phyloP scores from a whole-genome alignment of 2,329 filamentous ascomycete species.

The Trichophyton benhamiae region DNA sequence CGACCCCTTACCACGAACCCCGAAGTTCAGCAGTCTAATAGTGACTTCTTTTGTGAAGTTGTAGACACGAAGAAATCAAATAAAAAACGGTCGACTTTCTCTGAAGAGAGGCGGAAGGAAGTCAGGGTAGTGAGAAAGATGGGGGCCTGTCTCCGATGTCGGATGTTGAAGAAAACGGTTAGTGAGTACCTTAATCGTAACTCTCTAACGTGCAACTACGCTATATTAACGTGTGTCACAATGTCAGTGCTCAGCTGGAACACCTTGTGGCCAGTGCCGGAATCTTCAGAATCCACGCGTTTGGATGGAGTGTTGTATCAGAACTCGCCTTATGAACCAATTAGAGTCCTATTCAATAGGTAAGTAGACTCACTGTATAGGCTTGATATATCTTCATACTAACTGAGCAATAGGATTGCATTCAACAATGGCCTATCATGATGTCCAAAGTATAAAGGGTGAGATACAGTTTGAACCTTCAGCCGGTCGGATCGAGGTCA shows the following conservation, averaged over 20 bases:
- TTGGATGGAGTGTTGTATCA: conserved; percentile 49
- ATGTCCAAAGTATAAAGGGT: conserved; percentile 37
- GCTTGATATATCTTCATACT: not conserved
- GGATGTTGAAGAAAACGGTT: conserved; percentile 52
- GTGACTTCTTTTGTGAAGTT: conserved; percentile 27
- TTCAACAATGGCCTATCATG: conserved; percentile 40
- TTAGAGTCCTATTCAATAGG: conserved; percentile 46
- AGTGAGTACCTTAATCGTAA: conserved; percentile 5
- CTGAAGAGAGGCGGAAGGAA: conserved; percentile 44
- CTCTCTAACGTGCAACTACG: not conserved
- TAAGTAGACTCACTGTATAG: conserved; percentile 15
- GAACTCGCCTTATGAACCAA: conserved; percentile 46
- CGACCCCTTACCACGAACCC: conserved; percentile 35
- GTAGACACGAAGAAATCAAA: conserved; percentile 27
- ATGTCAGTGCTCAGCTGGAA: conserved; percentile 44
- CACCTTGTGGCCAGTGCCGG: conserved; percentile 46
- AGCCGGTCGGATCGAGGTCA: conserved; percentile 43
- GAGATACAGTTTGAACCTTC: conserved; percentile 38
- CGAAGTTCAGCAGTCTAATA: conserved; percentile 19
- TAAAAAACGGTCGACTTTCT: conserved; percentile 43
- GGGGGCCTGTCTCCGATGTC: conserved; percentile 50
- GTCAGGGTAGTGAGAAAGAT: conserved; percentile 48
- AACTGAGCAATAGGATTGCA: conserved; percentile 30
- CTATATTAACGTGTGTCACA: not conserved
- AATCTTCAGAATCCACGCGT: conserved; percentile 49